Evolutionary conservation across 306 rosid species (phyloP), one percentile per base, ranked within the genome.

Genomic region (Cucurbita pepo): DNA sequence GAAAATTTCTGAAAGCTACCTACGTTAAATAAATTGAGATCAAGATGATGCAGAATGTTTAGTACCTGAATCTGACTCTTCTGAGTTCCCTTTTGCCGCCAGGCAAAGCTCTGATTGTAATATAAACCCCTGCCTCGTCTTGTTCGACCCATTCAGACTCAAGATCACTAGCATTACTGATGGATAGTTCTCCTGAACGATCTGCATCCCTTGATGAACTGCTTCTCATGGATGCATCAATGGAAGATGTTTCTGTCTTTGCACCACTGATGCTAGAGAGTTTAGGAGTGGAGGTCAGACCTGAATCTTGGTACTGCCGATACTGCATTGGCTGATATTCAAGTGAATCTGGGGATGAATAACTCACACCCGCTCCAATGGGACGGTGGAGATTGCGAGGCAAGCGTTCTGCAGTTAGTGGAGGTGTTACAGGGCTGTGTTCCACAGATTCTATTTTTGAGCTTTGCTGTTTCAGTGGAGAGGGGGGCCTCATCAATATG

Each of bases 101-200:
- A 37, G 95, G 96, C 74, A 86, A 79, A 36, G 95, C 83, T 85
- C 97, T 80, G 75, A 94, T 88, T 52, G 99, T 94, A 87, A 94
- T 94, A 85, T 94, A 94, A 53, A 94, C 97, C 63, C 99, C 99
- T 3, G 97, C 97, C 80, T 90, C 99, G 53, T 91, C 99, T 83
- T 91, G 96, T 69, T 94, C 99, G 43, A 91, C 96, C 97, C 99
- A 94, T 80, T 94, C 99, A 18, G 92, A 85, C 83, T 94, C 99
- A 88, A 88, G 86, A 78, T 94, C 99, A 84, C 99, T 94, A 76
- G 92, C 97, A 67, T 94, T 90, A 86, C 98, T 94, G 84, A 86
- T 64, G 21, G 99, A 94, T 65, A 90, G 85, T 82, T 94, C 97
- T 11, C 88, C 95, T 0, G 98, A 94, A 75, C 76, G 92, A 79